Evolutionary conservation across 2,329 filamentous ascomycete species (phyloP).

Genomic region (Ceratocystis papillata): DNA sequence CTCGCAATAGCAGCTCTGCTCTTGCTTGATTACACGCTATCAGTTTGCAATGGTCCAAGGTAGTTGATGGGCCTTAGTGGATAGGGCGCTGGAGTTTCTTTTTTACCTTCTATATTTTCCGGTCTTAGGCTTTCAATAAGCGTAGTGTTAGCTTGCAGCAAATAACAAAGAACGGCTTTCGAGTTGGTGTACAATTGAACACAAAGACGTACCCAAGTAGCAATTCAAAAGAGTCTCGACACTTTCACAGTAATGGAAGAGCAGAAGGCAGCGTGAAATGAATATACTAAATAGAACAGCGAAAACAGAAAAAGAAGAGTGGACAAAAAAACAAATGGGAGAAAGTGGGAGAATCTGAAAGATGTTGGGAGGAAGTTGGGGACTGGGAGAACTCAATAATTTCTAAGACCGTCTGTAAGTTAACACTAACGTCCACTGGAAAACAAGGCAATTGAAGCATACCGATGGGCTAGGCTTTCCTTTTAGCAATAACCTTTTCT

Average conservation of each 20-base stretch:
- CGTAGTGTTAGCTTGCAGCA: not conserved
- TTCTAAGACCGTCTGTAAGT: slow-evolving; percentile 11
- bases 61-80: not conserved
- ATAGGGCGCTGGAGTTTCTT: not conserved
- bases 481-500: slow-evolving; percentile 7
- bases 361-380: slow-evolving; percentile 19
- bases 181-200: slow-evolving; percentile 1
- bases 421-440: slow-evolving; percentile 7
- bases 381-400: slow-evolving; percentile 14
- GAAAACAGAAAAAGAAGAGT: not conserved
- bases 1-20: not conserved
- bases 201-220: not conserved
- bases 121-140: not conserved
- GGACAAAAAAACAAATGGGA: not conserved
- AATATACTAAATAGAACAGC: slow-evolving; percentile 1
- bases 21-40: not conserved
- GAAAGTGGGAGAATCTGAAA: slow-evolving; percentile 14
- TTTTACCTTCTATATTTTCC: not conserved
- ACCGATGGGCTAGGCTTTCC: not conserved
- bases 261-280: not conserved
- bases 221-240: not conserved
- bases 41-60: not conserved
- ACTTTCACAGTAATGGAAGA: not conserved
- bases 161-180: not conserved
- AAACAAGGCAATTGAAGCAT: slow-evolving; percentile 1